A percentile compares a stretch with the other conserved stretches of the same genome.
Conservation (phyloP, 2,329 filamentous ascomycete genomes). For the Talaromyces sp. region DNA sequence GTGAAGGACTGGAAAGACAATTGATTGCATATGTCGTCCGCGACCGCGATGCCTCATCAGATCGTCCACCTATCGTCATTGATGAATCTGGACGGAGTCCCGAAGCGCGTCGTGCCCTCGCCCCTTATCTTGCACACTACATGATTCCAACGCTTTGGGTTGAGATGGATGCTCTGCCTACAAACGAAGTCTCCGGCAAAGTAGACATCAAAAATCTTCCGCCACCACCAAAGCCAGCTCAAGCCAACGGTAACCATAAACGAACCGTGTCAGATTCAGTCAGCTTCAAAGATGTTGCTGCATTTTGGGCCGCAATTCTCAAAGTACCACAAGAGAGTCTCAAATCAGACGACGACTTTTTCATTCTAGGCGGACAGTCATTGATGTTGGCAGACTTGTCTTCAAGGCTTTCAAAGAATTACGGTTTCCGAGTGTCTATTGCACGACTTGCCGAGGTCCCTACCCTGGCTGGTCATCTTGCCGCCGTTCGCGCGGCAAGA, state of each 20-base stretch:
- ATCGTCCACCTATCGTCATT: conserved; percentile 62
- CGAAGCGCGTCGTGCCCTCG: conserved; percentile 61
- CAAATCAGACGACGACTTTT: conserved; percentile 70
- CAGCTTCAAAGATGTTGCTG: conserved; percentile 62
- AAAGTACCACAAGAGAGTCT: conserved; percentile 62
- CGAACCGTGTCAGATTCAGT: conserved; percentile 61
- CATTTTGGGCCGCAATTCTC: conserved; percentile 68
- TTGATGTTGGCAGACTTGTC: conserved; percentile 73
- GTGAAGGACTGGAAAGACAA: conserved; percentile 71
- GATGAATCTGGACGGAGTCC: conserved; percentile 70
- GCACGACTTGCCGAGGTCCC: conserved; percentile 67
- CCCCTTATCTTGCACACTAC: conserved; percentile 69
- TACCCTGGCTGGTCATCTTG: conserved; percentile 68
- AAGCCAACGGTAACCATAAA: conserved; percentile 39
- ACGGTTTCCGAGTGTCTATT: conserved; percentile 70
- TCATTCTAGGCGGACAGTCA: conserved; percentile 76
- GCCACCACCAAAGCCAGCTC: conserved; percentile 55
- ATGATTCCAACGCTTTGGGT: conserved; percentile 82
- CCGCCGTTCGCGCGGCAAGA: conserved; percentile 66
- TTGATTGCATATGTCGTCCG: conserved; percentile 72
- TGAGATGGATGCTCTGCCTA: conserved; percentile 66
- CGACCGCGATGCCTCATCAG: conserved; percentile 53
- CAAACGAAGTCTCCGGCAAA: conserved; percentile 75
- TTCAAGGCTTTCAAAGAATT: conserved; percentile 64
- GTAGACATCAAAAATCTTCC: conserved; percentile 70